Base-by-base conservation (phyloP, 2,329 filamentous ascomycete genomes). In the Colletotrichum musae region DNA sequence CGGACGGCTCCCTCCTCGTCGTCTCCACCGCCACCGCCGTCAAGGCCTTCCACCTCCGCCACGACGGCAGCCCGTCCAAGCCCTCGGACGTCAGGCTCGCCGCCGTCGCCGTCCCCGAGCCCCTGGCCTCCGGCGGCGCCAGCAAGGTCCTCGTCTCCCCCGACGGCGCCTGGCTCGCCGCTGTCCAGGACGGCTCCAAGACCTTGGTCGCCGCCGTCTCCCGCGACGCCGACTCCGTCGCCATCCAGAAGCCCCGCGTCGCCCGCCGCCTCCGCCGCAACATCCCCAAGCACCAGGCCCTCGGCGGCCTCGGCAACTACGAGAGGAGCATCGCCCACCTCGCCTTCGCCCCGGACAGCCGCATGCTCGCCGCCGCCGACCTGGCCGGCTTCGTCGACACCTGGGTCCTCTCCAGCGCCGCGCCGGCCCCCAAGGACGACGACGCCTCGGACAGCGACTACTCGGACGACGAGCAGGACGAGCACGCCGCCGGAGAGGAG, bases 351-450 rank as follows among this genome's bases (percentile, higher is more conserved):
- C 85, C 91, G 5, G 92, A 97, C 77, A 94, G 93, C 77, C 90
- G 88, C 72, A 88, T 97, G 71, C 83, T 98, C 54, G 94, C 92
- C 9, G 89, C 91, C 36, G 91, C 92, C 56, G 95, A 98, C 78
- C 81, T 98, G 60, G 91, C 92, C 51, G 96, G 96, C 51, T 94
- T 91, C 79, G 85, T 98, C 39, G 95, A 98, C 77, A 94, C 92
- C 18, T 99, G 95, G 93, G 82, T 94, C 1, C 81, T 97, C 18
- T 18, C 47, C 47, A 18, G 63, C 45, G 77, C 75, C 32, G 77
- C 78, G 9, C 72, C 71, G 3, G 74, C 78, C 28, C 64, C 70
- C 16, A 78, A 81, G 70, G 75, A 64, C 68, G 66, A 70, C 56
- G 74, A 75, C 67, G 43, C 48, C 16, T 70, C 73, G 18, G 70